Base-by-base conservation (phyloP, 2,329 filamentous ascomycete genomes). In the Calonectria honghensis region DNA sequence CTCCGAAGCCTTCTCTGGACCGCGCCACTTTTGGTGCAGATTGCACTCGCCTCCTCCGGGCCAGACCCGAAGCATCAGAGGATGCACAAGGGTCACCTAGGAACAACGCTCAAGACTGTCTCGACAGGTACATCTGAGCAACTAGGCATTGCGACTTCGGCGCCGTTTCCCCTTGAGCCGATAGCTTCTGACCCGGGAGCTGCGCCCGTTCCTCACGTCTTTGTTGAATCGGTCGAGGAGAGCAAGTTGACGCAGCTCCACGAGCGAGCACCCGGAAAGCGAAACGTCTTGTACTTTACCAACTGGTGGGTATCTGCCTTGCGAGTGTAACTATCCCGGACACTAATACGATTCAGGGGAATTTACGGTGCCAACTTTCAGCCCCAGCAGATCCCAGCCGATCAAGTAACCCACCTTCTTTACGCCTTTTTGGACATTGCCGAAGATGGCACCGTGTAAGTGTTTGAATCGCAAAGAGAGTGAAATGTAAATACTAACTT, bases 341-440 rank as follows among this genome's bases (percentile, higher is more conserved):
- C 31, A 37, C 57, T 76, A 37, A 79, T 70, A 80, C 92, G 73
- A 92, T 91, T 80, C 88, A 85, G 85, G 84, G 81, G 82, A 51
- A 94, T 95, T 66, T 97, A 98, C 81, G 92, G 87, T 31, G 90
- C 94, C 70, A 91, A 94, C 76, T 95, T 93, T 81, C 90, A 94
- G 61, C 94, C 94, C 0, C 89, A 94, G 77, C 89, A 94, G 75
- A 87, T 97, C 10, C 93, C 93, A 0, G 91, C 89, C 0, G 88
- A 92, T 7, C 89, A 94, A 67, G 87, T 97, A 41, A 96, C 94
- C 0, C 95, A 96, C 79, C 86, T 97, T 1, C 88, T 96, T 11
- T 96, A 90, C 73, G 86, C 89, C 0, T 90, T 91, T 77, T 87
- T 86, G 29, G 85, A 89, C 51, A 87, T 91, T 54, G 83, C 78